Conservation (phyloP, 192 early-diverging fungal species). For the Oehlia diaphana region DNA sequence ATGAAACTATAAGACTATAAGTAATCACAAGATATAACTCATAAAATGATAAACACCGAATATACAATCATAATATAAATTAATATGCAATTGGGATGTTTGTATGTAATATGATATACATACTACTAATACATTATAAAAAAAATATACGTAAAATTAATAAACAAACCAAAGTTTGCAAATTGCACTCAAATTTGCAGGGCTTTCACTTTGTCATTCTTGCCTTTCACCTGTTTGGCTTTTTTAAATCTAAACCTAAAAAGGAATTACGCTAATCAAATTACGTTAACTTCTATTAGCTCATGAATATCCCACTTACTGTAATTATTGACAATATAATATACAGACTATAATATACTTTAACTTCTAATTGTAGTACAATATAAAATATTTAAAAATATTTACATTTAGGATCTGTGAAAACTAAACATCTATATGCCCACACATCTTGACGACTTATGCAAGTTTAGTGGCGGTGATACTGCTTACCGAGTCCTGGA, state of each 20-base stretch:
- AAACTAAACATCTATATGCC: conserved; percentile 13
- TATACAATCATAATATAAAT: background rate
- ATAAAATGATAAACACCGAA: too few relatives aligned
- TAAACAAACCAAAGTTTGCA: background rate
- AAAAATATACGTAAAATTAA: background rate
- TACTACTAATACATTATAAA: background rate
- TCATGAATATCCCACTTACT: background rate
- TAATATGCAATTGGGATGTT: background rate
- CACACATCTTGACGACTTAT: conserved; percentile 24
- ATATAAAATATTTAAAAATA: background rate
- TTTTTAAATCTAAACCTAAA: background rate
- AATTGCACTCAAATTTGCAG: background rate
- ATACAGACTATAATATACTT: too few relatives aligned
- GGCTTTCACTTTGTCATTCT: conserved; percentile 1
- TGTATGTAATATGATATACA: background rate
- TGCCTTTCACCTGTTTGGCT: background rate
- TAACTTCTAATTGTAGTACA: background rate
- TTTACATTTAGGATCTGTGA: conserved; percentile 16
- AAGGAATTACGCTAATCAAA: background rate
- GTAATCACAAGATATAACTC: background rate
- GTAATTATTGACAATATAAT: background rate
- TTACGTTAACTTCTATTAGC: background rate
- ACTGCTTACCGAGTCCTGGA: conserved; percentile 21
- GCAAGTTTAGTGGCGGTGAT: conserved; percentile 22
- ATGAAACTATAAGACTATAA: conserved; percentile 1